Evolutionary conservation across 495 filamentous ascomycete species (phyloP).

Genomic region (Trichoderma erinaceum): DNA sequence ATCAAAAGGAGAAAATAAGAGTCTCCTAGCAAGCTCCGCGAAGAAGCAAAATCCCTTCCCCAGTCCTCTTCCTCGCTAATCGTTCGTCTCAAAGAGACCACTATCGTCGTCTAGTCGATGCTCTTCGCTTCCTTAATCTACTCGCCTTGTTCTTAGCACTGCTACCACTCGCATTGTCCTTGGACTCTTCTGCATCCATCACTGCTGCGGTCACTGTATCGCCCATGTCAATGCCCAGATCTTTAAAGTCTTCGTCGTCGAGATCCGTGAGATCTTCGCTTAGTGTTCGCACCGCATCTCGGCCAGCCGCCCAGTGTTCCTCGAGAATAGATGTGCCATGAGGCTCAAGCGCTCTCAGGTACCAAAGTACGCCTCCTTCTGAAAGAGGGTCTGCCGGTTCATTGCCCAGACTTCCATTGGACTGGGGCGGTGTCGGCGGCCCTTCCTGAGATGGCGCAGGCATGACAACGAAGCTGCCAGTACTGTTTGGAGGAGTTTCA

Average conservation of each 20-base stretch:
- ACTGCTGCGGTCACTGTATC: conserved; percentile 38
- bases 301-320: conserved; percentile 64
- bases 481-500: conserved; percentile 15
- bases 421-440: conserved; percentile 43
- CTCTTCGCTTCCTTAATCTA: conserved; percentile 29
- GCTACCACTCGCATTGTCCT: conserved; percentile 20
- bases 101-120: conserved; percentile 26
- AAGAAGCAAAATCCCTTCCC: not conserved
- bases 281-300: conserved; percentile 67
- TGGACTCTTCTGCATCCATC: conserved; percentile 24
- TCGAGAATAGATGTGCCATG: conserved; percentile 62
- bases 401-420: conserved; percentile 40
- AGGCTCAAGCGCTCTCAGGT: conserved; percentile 74
- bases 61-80: not conserved
- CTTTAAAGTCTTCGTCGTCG: conserved; percentile 76
- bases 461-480: not conserved
- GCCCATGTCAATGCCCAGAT: conserved; percentile 43
- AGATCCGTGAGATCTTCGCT: conserved; percentile 85
- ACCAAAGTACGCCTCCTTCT: conserved; percentile 80
- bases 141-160: conserved; percentile 26
- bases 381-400: conserved; percentile 49
- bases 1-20: not conserved
- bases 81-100: not conserved
- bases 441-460: conserved; percentile 14
- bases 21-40: too few relatives aligned